These are phyloP conservation scores for Ganoderma multipileum DNA, from an alignment of 1,284 basidiomycete genomes.

Conservation along the genomic window DNA sequence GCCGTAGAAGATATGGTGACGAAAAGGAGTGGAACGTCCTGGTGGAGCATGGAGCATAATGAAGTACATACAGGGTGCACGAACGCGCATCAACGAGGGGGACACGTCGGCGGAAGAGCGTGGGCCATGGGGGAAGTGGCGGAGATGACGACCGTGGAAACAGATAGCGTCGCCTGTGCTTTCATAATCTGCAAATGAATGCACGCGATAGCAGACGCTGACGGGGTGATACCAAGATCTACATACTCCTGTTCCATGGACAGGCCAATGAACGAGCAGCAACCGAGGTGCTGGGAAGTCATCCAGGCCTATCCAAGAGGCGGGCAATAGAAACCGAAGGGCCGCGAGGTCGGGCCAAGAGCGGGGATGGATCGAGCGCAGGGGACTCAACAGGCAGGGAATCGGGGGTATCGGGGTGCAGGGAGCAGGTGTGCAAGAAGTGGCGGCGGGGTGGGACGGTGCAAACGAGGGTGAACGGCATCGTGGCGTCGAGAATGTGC, in stretches of 20 bases:
- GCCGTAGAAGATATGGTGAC: background rate
- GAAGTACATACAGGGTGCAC: constrained; percentile 2
- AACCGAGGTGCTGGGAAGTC: background rate
- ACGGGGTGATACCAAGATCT: background rate
- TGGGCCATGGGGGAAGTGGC: constrained; percentile 2
- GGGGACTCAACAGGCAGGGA: background rate
- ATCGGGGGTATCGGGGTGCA: background rate
- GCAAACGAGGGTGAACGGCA: constrained; percentile 4
- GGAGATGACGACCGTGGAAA: constrained; percentile 5
- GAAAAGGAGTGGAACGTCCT: constrained; percentile 7
- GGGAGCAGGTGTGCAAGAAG: background rate
- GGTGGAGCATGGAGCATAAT: constrained; percentile 6
- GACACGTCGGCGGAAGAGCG: background rate
- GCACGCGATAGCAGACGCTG: background rate
- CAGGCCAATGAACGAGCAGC: constrained; percentile 1
- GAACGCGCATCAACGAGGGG: constrained; percentile 1
- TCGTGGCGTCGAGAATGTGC: background rate
- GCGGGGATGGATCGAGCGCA: constrained; percentile 1
- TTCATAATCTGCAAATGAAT: background rate
- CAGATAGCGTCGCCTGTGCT: background rate
- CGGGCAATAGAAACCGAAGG: background rate
- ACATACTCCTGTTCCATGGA: background rate
- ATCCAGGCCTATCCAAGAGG: background rate
- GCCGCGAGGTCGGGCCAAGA: background rate
- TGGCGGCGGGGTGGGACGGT: background rate